Percentiles rank a stretch among this genome's conserved stretches.
Conservation (phyloP, 441 rosid genomes). For the Gossypium trilobum region DNA sequence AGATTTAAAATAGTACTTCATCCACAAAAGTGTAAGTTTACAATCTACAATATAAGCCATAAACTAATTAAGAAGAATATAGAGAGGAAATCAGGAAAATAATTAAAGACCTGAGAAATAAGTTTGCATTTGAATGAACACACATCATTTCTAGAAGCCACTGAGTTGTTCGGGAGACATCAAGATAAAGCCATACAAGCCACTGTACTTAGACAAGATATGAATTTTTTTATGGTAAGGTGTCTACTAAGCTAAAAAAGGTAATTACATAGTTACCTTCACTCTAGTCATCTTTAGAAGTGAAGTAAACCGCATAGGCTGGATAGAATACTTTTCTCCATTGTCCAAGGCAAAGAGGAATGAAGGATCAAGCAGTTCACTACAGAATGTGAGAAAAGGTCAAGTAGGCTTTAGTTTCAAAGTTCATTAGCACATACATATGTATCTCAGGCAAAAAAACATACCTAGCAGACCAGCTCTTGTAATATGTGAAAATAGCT, state of each 20-base stretch:
- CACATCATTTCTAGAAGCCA: neutral
- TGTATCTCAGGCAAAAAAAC: slow-evolving; percentile 14
- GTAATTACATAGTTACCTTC: slow-evolving; percentile 46
- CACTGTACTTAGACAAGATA: neutral
- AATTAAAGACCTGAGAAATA: neutral
- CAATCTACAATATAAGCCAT: neutral
- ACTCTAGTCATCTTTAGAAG: slow-evolving; percentile 89
- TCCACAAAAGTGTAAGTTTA: neutral
- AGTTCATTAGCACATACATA: slow-evolving; percentile 4
- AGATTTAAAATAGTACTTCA: neutral
- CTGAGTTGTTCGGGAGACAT: neutral
- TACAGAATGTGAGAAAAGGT: slow-evolving; percentile 32
- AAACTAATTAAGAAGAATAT: neutral
- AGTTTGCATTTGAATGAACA: neutral
- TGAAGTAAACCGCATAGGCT: slow-evolving; percentile 83
- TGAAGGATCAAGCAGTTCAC: slow-evolving; percentile 94
- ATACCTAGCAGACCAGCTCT: slow-evolving; percentile 99
- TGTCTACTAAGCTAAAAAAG: neutral
- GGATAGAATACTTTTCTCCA: slow-evolving; percentile 82
- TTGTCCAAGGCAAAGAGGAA: slow-evolving; percentile 91
- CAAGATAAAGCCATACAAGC: neutral
- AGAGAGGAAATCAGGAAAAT: neutral
- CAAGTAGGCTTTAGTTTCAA: slow-evolving; percentile 22
- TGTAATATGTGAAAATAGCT: slow-evolving; percentile 81
- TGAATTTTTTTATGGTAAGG: neutral